Evolutionary conservation across 306 rosid species (phyloP), one percentile per base, ranked within the genome.

Genomic region (Trifolium pratense): DNA sequence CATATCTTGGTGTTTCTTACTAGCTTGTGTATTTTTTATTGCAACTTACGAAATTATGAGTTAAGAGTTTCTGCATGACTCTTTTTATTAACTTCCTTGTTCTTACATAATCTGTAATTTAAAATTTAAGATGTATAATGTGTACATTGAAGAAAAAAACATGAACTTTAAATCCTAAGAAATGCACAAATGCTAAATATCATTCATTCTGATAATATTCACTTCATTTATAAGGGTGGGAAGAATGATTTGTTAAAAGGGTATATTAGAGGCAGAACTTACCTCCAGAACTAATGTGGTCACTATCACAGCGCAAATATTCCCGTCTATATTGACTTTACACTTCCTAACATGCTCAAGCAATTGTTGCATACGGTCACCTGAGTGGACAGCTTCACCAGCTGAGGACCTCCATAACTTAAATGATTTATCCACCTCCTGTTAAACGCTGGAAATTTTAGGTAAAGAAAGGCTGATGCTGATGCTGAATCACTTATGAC

Each of bases 201-300:
- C n/a, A 68, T 31, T 55, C 45, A 46, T 63, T 68, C 7, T 53
- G 14, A 43, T 59, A 66, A 70, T 66, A 66, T 79, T 58, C 17
- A 60, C 15, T 37, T 39, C 68, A 70, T 51, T 51, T 52, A 9
- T 9, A 18, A 63, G 55, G 45, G 4, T 3, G 37, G 15, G 12
- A 58, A 77, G 26, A 61, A 31, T 16, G 34, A 32, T 61, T 70
- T 39, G 48, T 49, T 15, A 52, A 53, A 76, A 48, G 53, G 40
- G 67, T 56, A 48, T 64, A 13, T 34, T 15, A 64, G 63, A 60
- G 67, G 25, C 66, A 46, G 48, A 62, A 52, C 23, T 43, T 84
- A 91, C 97, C 96, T 91, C 97, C 72, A 91, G 88, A 80, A 91
- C 96, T 86, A 89, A 81, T 59, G 92, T 87, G 76, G 96, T 89